Evolutionary conservation across 306 rosid genomes (phyloP), one percentile per base, ranked within the genome.

Genomic region (Canavalia gladiata): DNA sequence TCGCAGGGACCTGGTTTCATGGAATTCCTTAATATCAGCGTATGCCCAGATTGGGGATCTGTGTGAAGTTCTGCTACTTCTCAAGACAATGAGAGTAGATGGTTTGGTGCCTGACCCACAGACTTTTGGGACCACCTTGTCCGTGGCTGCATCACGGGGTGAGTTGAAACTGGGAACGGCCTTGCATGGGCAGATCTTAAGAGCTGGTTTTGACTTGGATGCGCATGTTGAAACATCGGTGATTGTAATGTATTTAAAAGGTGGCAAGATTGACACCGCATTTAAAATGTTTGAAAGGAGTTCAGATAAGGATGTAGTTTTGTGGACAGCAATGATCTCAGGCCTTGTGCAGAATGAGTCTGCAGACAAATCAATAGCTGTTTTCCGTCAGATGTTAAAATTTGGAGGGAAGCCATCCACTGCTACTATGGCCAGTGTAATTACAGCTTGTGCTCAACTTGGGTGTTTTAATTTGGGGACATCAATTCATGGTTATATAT

Each of bases 281-380:
- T 86, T 88, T 84, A 81, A 35, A 77, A 83, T 93, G 39, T 93
- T 93, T 54, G 81, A 87, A 57, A 59, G 75, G 74, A 84, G 72
- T 52, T 74, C 39, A 6, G 72, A 86, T 9, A 88, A 79, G 77
- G 97, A 93, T 81, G 88, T 88, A 12, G 87, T 93, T 68, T 74
- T 81, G 77, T 93, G 97, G 94, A 93, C 97, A 7, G 94, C 96
- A 3, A 85, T 93, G 96, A 93, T 91, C 77, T 91, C 97, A 58
- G 97, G 97, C 74, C 92, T 93, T 71, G 88, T 77, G 79, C 92
- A 88, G 74, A 89, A 84, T 79, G 87, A 87, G 42, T 86, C 51
- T 77, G 88, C 91, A 3, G 89, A 89, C 34, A 86, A 81, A 84
- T 94, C 92, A 63, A 62, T 93, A 9, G 30, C 6, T 3, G 68